A percentile compares a stretch with the other conserved stretches of the same genome.
Evolutionary conservation across 1,284 basidiomycete species (phyloP).

Genomic region (Ustilago xerochloae): DNA sequence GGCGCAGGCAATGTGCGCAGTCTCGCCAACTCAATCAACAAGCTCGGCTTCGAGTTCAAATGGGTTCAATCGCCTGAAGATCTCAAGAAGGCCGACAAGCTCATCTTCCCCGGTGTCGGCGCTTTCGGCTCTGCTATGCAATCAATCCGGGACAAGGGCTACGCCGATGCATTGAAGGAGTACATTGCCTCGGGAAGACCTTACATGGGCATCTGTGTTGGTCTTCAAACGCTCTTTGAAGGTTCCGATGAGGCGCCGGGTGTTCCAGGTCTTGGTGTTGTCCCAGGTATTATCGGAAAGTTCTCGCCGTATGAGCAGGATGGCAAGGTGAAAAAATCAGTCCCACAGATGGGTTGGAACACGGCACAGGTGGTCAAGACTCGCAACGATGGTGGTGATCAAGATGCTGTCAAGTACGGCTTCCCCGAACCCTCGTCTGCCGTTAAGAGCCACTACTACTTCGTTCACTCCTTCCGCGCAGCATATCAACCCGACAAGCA

Average conservation of each 20-base stretch:
- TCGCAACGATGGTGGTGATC: conserved; percentile 26
- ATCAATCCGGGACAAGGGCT: conserved; percentile 79
- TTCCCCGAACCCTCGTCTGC: conserved; percentile 65
- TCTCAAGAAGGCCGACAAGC: conserved; percentile 86
- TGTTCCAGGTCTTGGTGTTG: conserved; percentile 60
- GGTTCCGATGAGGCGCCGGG: conserved; percentile 74
- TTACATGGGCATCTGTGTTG: conserved; percentile 92
- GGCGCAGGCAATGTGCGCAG: conserved; percentile 67
- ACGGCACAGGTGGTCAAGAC: conserved; percentile 68
- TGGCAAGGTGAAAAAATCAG: conserved; percentile 75
- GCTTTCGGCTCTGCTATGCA: conserved; percentile 89
- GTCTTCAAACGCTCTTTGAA: conserved; percentile 76
- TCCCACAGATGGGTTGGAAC: conserved; percentile 97
- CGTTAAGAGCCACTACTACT: conserved; percentile 80
- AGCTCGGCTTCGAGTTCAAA: conserved; percentile 86
- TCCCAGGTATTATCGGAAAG: conserved; percentile 56
- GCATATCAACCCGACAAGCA: conserved; percentile 71
- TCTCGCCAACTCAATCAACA: conserved; percentile 89
- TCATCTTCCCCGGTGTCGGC: conserved; percentile 98
- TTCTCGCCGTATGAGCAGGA: conserved; percentile 49
- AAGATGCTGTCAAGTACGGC: conserved; percentile 45
- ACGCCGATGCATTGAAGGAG: conserved; percentile 81
- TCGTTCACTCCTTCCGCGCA: conserved; percentile 94
- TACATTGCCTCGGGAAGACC: conserved; percentile 91
- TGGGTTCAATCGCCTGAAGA: conserved; percentile 90